Evolutionary conservation across 306 rosid species (phyloP).

Genomic region (Pachyrhizus erosus): DNA sequence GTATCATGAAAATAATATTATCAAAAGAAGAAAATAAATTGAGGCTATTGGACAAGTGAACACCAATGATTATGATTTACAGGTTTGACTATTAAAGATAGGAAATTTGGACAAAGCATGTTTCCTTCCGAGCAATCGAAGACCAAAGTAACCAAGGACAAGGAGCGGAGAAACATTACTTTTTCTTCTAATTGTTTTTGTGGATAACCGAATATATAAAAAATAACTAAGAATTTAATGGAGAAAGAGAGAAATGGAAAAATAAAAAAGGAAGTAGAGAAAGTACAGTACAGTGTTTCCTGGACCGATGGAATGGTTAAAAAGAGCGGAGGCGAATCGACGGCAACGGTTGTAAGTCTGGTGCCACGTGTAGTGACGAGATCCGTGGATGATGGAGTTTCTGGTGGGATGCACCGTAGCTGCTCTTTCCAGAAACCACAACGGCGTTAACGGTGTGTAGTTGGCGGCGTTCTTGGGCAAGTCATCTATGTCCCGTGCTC

Average conservation of each 20-base stretch:
- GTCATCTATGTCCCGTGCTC: constrained; percentile 70
- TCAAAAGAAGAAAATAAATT: neutral
- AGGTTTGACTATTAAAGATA: neutral
- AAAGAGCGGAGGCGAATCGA: constrained; percentile 84
- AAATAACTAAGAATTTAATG: neutral
- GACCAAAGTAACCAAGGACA: neutral
- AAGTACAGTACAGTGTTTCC: constrained; percentile 68
- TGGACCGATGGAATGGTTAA: constrained; percentile 63
- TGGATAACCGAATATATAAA: neutral
- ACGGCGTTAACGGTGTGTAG: constrained; percentile 84
- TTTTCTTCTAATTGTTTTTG: neutral
- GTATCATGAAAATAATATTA: neutral
- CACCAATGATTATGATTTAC: neutral
- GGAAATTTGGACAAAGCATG: neutral
- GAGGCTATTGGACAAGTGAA: neutral
- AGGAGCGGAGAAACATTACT: neutral
- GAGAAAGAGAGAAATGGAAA: neutral
- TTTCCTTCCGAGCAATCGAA: neutral
- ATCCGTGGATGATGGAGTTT: constrained; percentile 76
- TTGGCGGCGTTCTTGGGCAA: constrained; percentile 87
- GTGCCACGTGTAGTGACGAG: constrained; percentile 80
- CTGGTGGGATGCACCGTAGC: constrained; percentile 80
- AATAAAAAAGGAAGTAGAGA: neutral
- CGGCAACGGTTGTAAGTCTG: constrained; percentile 87
- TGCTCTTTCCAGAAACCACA: constrained; percentile 90